Conservation (phyloP, 1,139 yeast genomes). For the Chernovozyma aurita region DNA sequence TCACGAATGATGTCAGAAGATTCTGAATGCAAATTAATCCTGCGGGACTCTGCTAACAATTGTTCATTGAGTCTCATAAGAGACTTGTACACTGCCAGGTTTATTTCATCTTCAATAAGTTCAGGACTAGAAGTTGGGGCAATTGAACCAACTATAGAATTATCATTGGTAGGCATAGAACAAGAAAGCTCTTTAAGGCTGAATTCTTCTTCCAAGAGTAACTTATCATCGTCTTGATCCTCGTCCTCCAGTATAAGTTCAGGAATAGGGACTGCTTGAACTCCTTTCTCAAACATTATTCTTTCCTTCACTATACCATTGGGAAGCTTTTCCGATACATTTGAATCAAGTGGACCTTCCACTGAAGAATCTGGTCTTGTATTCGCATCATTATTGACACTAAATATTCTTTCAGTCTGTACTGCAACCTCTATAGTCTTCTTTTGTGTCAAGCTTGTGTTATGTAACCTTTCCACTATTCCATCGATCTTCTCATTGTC, state of each 20-base stretch:
- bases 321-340: conserved; percentile 2
- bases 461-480: conserved; percentile 15
- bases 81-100: conserved; percentile 14
- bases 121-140: no score
- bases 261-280: conserved; percentile 19
- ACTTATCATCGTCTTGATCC: neutral
- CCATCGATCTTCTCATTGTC: conserved; percentile 17
- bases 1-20: neutral
- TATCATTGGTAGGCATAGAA: conserved; percentile 15
- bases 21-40: neutral
- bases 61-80: conserved; percentile 15
- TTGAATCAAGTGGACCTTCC: neutral
- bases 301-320: conserved; percentile 14
- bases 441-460: conserved; percentile 4
- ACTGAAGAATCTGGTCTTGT: neutral
- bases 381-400: neutral
- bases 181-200: no score
- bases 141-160: conserved; percentile 32
- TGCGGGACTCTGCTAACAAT: conserved; percentile 5
- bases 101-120: conserved; percentile 4
- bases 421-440: conserved; percentile 21
- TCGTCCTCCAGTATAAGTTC: neutral
- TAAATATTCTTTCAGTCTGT: conserved; percentile 17
- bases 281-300: conserved; percentile 25
- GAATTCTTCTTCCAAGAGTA: no score